Conservation (phyloP, 768 basidiomycete species). For the Leccinum subtestaceum region DNA sequence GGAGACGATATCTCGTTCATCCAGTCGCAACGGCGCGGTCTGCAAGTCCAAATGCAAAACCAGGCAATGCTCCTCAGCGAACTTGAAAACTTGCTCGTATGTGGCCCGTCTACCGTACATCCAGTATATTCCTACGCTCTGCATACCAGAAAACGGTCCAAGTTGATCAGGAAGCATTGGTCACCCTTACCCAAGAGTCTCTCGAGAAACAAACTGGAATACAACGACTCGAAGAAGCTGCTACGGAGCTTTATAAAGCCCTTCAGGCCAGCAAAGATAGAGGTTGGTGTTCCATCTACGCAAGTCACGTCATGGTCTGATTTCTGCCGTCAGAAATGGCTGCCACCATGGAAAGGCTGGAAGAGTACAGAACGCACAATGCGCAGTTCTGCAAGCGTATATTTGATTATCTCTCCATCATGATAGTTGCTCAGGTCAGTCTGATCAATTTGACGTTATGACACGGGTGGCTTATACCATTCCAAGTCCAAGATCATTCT, state of each 20-base stretch:
- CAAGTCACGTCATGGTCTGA: constrained; percentile 4
- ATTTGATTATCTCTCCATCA: constrained; percentile 84
- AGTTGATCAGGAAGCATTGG: constrained; percentile 74
- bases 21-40: constrained; percentile 92
- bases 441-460: neutral
- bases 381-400: constrained; percentile 91
- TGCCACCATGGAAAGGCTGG: constrained; percentile 90
- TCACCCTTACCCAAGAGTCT: constrained; percentile 84
- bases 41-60: constrained; percentile 97
- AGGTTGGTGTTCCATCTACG: constrained; percentile 41
- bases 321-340: constrained; percentile 69
- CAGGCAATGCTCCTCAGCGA: constrained; percentile 83
- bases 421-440: constrained; percentile 85
- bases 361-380: constrained; percentile 89
- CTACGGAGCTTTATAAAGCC: constrained; percentile 91
- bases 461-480: constrained; percentile 7
- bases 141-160: constrained; percentile 81
- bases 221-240: constrained; percentile 74
- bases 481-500: constrained; percentile 65
- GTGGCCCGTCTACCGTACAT: constrained; percentile 15
- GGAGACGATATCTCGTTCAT: constrained; percentile 94
- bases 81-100: constrained; percentile 81
- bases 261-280: constrained; percentile 86
- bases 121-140: neutral
- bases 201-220: constrained; percentile 78